A percentile compares a stretch with the other conserved stretches of the same genome.
phyloP scores from a whole-genome alignment of 164 flowering plant genomes.

The Euptelea pleiosperma region DNA sequence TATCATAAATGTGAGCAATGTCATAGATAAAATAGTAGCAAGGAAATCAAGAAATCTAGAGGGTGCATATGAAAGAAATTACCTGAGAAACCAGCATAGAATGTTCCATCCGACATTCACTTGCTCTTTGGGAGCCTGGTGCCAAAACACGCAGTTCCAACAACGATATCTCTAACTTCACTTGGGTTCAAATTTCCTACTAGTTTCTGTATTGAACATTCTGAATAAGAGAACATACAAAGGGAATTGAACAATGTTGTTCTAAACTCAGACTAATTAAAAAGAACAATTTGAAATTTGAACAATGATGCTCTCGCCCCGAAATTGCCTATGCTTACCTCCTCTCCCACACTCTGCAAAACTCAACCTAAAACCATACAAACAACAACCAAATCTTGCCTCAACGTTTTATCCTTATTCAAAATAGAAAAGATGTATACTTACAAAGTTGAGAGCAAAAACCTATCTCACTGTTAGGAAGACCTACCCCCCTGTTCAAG shows the following conservation, averaged over 20 bases:
- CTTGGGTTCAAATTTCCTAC: conserved; percentile 77
- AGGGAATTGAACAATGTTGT: not conserved
- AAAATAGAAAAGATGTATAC: no score
- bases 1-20: not conserved
- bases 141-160: conserved; percentile 91
- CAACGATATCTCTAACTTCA: conserved; percentile 97
- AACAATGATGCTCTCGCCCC: no score
- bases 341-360: no score
- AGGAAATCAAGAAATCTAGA: not conserved
- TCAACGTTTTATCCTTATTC: no score
- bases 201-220: conserved; percentile 52
- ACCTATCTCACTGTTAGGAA: no score
- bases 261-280: not conserved
- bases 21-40: not conserved
- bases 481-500: no score
- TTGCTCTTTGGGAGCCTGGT: conserved; percentile 87
- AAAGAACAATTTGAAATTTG: not conserved
- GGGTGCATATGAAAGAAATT: conserved; percentile 3
- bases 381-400: no score
- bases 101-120: conserved; percentile 97
- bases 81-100: conserved; percentile 99
- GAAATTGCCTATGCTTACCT: no score
- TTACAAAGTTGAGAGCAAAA: no score
- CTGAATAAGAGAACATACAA: not conserved
- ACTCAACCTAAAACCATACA: no score